These are phyloP conservation scores for Lolium perenne DNA, from an alignment of 176 grass and related monocot genomes.

Conservation along the genomic window DNA sequence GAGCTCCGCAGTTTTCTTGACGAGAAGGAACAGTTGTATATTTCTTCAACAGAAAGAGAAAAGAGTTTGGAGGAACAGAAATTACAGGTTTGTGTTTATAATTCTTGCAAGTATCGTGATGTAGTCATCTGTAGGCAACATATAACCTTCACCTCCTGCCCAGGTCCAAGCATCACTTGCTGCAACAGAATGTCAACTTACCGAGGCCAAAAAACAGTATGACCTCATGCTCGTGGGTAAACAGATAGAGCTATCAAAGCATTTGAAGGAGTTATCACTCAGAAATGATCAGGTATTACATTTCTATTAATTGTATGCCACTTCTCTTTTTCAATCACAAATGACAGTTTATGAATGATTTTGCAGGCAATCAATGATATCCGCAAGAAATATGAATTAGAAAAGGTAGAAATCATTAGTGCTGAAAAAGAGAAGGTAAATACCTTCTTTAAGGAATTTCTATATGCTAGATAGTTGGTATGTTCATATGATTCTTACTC, in stretches of 20 bases:
- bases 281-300: slow-evolving; percentile 91
- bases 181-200: slow-evolving; percentile 76
- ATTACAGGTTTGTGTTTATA: slow-evolving; percentile 65
- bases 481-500: slow-evolving; percentile 17
- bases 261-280: slow-evolving; percentile 86
- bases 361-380: slow-evolving; percentile 91
- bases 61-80: slow-evolving; percentile 81
- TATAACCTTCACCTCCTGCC: slow-evolving; percentile 38
- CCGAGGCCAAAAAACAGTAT: slow-evolving; percentile 78
- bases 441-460: slow-evolving; percentile 32
- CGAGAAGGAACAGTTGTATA: slow-evolving; percentile 85
- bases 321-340: slow-evolving; percentile 19
- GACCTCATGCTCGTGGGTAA: slow-evolving; percentile 91
- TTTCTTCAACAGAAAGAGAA: slow-evolving; percentile 65
- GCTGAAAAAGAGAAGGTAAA: slow-evolving; percentile 80
- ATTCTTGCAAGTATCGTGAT: slow-evolving; percentile 7
- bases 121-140: slow-evolving; percentile 38
- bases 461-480: slow-evolving; percentile 23
- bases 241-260: slow-evolving; percentile 91
- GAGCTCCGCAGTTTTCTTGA: slow-evolving; percentile 57
- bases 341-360: slow-evolving; percentile 43
- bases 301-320: slow-evolving; percentile 25
- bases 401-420: slow-evolving; percentile 87
- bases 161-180: slow-evolving; percentile 75
- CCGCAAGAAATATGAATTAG: slow-evolving; percentile 83